phyloP scores from a whole-genome alignment of 73 alveolate genomes.

The Tetrahymena borealis region DNA sequence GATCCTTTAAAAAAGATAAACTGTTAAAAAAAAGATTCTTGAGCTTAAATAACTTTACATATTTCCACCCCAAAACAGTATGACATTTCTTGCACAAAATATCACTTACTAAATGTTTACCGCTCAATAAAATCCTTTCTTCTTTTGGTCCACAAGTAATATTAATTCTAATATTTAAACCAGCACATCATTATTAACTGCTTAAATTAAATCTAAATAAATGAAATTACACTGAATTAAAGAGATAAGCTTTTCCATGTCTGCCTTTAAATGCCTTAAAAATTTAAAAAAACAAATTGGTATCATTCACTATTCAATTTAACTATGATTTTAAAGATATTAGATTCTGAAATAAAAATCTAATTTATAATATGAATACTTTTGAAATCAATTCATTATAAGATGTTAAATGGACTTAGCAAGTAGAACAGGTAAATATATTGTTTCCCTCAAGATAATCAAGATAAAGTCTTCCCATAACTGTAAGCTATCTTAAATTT shows the following conservation, averaged over 20 bases:
- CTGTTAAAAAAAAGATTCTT: neutral
- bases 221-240: neutral
- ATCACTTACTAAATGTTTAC: neutral
- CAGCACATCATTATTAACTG: too few relatives aligned
- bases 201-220: neutral
- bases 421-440: neutral
- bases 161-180: neutral
- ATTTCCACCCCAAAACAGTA: neutral
- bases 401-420: neutral
- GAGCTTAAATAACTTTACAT: neutral
- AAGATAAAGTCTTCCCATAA: neutral
- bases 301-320: neutral
- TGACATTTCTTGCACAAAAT: neutral
- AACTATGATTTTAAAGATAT: neutral
- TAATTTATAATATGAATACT: too few relatives aligned
- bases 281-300: neutral
- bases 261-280: neutral
- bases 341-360: too few relatives aligned
- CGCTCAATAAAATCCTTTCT: neutral
- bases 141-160: neutral
- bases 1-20: neutral
- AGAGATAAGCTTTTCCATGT: neutral
- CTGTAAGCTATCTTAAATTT: too few relatives aligned
- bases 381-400: neutral
- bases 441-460: neutral